Evolutionary conservation across 2,329 filamentous ascomycete species (phyloP), one percentile per base, ranked within the genome.

Genomic region (Geosmithia putterillii): DNA sequence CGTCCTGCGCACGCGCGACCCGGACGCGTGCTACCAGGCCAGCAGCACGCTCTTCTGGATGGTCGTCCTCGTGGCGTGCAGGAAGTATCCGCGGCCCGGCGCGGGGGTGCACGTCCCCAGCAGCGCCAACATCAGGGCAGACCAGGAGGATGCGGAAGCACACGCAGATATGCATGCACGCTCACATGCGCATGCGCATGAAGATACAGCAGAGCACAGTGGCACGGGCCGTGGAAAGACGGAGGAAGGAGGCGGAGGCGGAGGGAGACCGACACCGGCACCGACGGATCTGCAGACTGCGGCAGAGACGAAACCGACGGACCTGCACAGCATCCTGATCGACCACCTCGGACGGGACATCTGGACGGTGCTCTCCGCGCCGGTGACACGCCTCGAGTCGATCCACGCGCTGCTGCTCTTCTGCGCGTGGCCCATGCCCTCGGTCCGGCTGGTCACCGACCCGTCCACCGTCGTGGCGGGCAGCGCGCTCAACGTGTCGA

Each of bases 11-110:
- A 60, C 61, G 7, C 63, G 61, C 18, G 67, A 73, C 45, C 71
- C 73, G 5, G 69, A 76, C 45, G 61, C 65, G 42, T 67, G 66
- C 48, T 76, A 72, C 48, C 63, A 68, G 9, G 52, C 66, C 1
- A 64, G 64, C 2, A 62, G 65, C 2, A 59, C 71, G 8, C 62
- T 76, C 7, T 76, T 76, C 51, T 76, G 73, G 73, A 60, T 67
- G n/a, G 63, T 76, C 44, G 59, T 76, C 37, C 67, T 65, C 47
- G 64, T 73, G 17, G 61, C 69, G 7, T 67, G 65, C 21, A 69
- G 72, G 2, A 66, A 70, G 1, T 73, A 73, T 48, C 12, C 41
- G 12, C 7, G 23, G n/a, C n/a, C n/a, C n/a, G n/a, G n/a, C n/a
- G n/a, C n/a, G n/a, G n/a, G n/a, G n/a, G n/a, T n/a, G n/a, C n/a